phyloP scores from a whole-genome alignment of 1,284 basidiomycete species.

The Trichosporon sp. region DNA sequence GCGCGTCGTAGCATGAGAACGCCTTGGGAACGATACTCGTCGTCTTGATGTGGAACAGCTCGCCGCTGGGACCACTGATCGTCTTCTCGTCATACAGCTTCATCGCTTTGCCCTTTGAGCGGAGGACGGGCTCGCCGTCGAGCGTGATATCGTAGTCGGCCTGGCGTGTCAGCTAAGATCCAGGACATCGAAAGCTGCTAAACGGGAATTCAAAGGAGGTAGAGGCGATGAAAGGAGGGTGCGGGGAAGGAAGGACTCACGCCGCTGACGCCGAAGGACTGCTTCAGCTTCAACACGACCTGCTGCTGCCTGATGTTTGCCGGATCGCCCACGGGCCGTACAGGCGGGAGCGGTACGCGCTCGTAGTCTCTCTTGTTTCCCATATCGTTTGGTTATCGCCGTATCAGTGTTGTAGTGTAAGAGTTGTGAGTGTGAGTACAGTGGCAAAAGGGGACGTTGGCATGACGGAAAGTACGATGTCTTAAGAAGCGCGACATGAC shows the following conservation, averaged over 20 bases:
- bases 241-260: neutral
- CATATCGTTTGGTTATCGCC: neutral
- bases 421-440: no score
- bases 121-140: neutral
- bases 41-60: slow-evolving; percentile 15
- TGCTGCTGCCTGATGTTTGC: neutral
- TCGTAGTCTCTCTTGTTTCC: slow-evolving; percentile 1
- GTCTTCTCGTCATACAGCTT: slow-evolving; percentile 1
- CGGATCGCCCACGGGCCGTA: neutral
- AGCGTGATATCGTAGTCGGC: slow-evolving; percentile 3
- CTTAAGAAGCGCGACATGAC: neutral
- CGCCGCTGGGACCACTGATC: neutral
- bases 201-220: no score
- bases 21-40: slow-evolving; percentile 6
- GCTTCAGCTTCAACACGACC: slow-evolving; percentile 5
- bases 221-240: no score
- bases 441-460: neutral
- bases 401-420: no score
- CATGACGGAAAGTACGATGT: neutral
- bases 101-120: neutral
- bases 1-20: neutral
- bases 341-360: slow-evolving; percentile 3
- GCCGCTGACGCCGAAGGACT: slow-evolving; percentile 9
- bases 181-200: no score
- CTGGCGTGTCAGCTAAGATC: neutral